Base-by-base conservation (phyloP, 73 alveolate genomes). In the Paramecium biaurelia region DNA sequence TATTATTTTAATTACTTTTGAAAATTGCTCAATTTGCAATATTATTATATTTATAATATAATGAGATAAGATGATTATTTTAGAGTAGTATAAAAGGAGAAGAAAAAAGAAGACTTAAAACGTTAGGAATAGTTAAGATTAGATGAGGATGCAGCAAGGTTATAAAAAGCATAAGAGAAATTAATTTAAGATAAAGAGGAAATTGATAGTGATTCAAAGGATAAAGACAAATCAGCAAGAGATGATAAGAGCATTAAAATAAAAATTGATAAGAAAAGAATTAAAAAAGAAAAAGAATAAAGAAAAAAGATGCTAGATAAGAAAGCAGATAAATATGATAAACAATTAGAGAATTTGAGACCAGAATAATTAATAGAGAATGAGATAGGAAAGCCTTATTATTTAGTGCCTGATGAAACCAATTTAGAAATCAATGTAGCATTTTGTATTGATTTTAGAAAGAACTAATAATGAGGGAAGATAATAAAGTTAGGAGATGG, bases 401-500 rank as follows among this genome's bases (percentile, higher is more conserved):
- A 38, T 79, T 10, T 79, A 23, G 90, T 79, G 30, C 90, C 90
- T 79, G 90, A 79, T 7, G 90, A 79, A 24, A 41, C 72, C 0
- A 30, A 30, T 43, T 20, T 79, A n/a, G 90, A 79, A 79, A 79
- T 79, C 14, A 79, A 79, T 79, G 90, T 79, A 79, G n/a, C 7
- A 14, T 38, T 1, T 1, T 43, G 1, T 21, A 43, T 10, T 45
- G 26, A 41, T 30, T 37, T n/a, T 43, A 79, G 90, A 79, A 79
- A 79, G 90, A 37, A 20, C 45, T 79, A 6, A 45, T 79, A 79
- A 45, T 10, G 30, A 79, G 72, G 26, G 90, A 79, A 8, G 90
- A 79, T 32, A 79, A 79, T 43, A 37, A 41, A 11, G 90, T 79
- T 21, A 79, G 90, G 7, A 79, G 90, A 79, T 79, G 90, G 90